Conservation (phyloP, 2,329 filamentous ascomycete genomes). For the Penicillium brevicompactum region DNA sequence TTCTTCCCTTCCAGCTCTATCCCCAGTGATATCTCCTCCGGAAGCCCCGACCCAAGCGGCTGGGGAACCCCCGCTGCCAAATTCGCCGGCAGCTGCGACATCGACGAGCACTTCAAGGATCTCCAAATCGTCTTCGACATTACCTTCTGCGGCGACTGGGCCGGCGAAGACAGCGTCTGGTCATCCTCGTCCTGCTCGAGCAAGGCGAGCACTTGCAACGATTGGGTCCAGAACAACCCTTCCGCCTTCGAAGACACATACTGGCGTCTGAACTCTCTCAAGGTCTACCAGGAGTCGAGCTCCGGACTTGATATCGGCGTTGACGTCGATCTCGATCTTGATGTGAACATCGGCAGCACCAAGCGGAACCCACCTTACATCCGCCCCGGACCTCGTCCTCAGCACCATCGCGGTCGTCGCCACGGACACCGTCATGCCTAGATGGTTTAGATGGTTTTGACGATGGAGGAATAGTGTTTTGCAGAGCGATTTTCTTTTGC, state of each 20-base stretch:
- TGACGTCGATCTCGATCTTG: background rate
- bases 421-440: constrained; percentile 13
- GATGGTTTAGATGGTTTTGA: background rate
- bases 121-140: constrained; percentile 76
- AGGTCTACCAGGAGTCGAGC: constrained; percentile 56
- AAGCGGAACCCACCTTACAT: background rate
- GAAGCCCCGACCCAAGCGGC: constrained; percentile 63
- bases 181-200: constrained; percentile 62
- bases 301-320: constrained; percentile 4
- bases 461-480: background rate
- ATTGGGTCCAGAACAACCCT: constrained; percentile 73
- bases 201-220: constrained; percentile 66
- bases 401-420: constrained; percentile 9
- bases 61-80: constrained; percentile 71
- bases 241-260: constrained; percentile 70
- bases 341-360: background rate
- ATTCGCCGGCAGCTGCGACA: constrained; percentile 72
- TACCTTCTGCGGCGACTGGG: constrained; percentile 88
- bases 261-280: constrained; percentile 74
- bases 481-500: background rate
- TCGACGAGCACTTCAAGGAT: constrained; percentile 68
- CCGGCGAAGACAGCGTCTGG: constrained; percentile 54
- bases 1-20: constrained; percentile 74
- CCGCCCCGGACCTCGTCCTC: constrained; percentile 13
- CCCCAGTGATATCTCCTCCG: constrained; percentile 63